Percentiles rank a stretch among this genome's conserved stretches.
Evolutionary conservation across 1,284 basidiomycete species (phyloP).

Genomic region (Anthracocystis setariae): DNA sequence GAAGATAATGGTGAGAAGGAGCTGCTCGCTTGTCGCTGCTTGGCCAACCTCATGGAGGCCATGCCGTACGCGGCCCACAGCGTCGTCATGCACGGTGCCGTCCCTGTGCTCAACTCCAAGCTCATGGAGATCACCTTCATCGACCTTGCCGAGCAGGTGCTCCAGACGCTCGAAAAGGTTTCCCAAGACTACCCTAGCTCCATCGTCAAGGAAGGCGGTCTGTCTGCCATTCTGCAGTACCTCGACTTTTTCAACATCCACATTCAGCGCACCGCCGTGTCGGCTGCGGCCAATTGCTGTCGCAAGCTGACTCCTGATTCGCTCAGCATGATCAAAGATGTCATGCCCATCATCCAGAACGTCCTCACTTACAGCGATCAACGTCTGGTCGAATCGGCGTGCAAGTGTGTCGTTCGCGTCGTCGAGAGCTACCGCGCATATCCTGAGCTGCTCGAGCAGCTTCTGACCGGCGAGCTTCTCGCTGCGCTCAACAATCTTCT

Average conservation of each 20-base stretch:
- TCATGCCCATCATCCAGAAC: conserved; percentile 63
- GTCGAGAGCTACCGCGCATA: conserved; percentile 57
- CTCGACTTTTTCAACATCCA: conserved; percentile 68
- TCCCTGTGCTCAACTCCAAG: conserved; percentile 63
- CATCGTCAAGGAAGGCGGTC: conserved; percentile 65
- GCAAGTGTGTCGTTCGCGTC: conserved; percentile 61
- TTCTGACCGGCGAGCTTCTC: conserved; percentile 51
- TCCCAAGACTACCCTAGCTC: conserved; percentile 58
- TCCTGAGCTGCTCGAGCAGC: conserved; percentile 59
- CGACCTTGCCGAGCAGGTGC: conserved; percentile 67
- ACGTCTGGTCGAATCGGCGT: conserved; percentile 64
- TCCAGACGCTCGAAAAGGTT: conserved; percentile 66
- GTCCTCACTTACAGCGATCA: conserved; percentile 63
- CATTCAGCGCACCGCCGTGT: conserved; percentile 66
- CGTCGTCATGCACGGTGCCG: conserved; percentile 59
- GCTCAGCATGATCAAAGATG: conserved; percentile 50
- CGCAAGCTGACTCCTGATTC: conserved; percentile 55
- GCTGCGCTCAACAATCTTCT: conserved; percentile 59
- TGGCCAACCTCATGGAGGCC: conserved; percentile 67
- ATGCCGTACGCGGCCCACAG: conserved; percentile 64
- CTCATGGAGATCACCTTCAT: conserved; percentile 67
- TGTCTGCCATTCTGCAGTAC: conserved; percentile 65
- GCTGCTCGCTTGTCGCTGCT: conserved; percentile 66
- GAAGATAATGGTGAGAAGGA: conserved; percentile 61
- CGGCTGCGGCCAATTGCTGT: conserved; percentile 64